Evolutionary conservation across 495 filamentous ascomycete genomes (phyloP).

Genomic region (Amorphotheca resinae): DNA sequence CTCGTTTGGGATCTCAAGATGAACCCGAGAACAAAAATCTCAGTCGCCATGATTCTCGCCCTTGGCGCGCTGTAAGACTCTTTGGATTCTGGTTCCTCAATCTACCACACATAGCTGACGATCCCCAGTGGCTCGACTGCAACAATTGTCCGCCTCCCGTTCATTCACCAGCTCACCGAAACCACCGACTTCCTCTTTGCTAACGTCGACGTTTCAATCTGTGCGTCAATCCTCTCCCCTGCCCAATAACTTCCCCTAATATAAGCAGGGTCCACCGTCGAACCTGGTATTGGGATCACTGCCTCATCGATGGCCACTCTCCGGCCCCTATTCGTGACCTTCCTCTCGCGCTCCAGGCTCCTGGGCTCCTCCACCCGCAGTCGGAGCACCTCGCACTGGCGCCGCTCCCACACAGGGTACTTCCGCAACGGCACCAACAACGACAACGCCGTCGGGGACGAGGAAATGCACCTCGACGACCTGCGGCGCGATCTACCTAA

Average conservation of each 20-base stretch:
- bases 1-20: conserved; percentile 24
- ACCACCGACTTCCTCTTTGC: conserved; percentile 26
- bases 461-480: not conserved
- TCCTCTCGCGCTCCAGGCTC: conserved; percentile 10
- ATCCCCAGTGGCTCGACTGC: conserved; percentile 25
- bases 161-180: conserved; percentile 21
- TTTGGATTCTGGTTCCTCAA: conserved; percentile 26
- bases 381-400: not conserved
- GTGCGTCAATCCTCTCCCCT: too few relatives aligned
- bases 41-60: conserved; percentile 23
- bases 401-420: not conserved
- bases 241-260: too few relatives aligned
- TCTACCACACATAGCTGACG: too few relatives aligned
- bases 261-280: conserved; percentile 24
- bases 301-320: conserved; percentile 30
- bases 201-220: conserved; percentile 25
- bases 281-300: conserved; percentile 28
- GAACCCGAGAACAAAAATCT: conserved; percentile 22
- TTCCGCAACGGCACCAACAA: not conserved
- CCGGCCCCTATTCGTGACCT: conserved; percentile 25
- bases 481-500: conserved; percentile 1
- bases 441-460: not conserved
- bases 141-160: conserved; percentile 31
- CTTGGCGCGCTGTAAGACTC: conserved; percentile 27
- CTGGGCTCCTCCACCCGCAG: conserved; percentile 2